A percentile compares a stretch with the other conserved stretches of the same genome.
These are phyloP conservation scores for Carex parvula DNA, from an alignment of 176 grass and related monocot genomes.

Conservation along the genomic window DNA sequence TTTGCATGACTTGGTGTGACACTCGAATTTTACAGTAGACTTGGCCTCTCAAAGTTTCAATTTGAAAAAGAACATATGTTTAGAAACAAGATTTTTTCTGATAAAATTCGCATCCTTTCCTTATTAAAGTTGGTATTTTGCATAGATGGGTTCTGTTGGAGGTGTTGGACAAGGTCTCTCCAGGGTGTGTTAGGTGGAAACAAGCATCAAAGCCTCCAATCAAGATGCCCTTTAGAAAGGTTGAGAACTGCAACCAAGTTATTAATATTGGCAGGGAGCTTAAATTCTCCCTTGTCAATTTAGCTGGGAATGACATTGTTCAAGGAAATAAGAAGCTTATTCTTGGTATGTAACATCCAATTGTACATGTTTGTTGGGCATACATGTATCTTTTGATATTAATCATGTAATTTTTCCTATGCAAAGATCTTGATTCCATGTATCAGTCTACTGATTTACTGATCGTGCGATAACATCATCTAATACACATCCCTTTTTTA, in stretches of 20 bases:
- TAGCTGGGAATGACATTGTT: conserved; percentile 98
- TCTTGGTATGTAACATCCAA: conserved; percentile 54
- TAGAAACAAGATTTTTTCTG: background rate
- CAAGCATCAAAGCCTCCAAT: conserved; percentile 90
- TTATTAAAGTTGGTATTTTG: conserved; percentile 12
- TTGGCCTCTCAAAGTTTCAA: background rate
- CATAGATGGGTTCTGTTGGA: conserved; percentile 99
- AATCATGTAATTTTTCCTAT: background rate
- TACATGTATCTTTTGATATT: background rate
- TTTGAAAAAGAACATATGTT: background rate
- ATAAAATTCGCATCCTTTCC: conserved; percentile 16
- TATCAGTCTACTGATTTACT: background rate
- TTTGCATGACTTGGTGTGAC: background rate
- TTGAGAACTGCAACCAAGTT: conserved; percentile 99
- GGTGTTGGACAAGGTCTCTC: conserved; percentile 94
- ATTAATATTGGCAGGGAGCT: conserved; percentile 78
- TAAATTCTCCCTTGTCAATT: conserved; percentile 89
- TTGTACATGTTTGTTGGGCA: background rate
- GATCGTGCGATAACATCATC: background rate
- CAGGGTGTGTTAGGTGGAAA: conserved; percentile 90
- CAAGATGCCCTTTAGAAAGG: conserved; percentile 89
- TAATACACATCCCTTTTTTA: background rate
- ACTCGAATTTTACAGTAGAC: background rate
- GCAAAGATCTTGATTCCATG: background rate
- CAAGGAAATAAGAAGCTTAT: conserved; percentile 99